Conservation (phyloP, 805 yeast species). For the Candida tammaniensis region DNA sequence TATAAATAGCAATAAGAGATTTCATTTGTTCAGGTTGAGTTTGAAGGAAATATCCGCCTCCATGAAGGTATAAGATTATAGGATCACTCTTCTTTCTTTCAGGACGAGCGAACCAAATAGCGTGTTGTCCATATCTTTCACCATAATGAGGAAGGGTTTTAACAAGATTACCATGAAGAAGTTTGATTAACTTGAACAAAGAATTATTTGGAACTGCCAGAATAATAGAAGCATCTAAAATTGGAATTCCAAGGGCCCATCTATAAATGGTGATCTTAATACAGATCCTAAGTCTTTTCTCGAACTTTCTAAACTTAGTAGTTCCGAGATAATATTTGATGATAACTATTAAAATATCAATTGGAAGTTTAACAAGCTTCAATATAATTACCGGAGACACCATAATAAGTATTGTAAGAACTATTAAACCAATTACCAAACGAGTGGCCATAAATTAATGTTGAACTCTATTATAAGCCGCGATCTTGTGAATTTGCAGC, state of each 20-base stretch:
- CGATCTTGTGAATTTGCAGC: too few species aligned
- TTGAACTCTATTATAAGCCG: too few species aligned
- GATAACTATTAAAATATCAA: slow-evolving; percentile 3
- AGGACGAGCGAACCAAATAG: slow-evolving; percentile 34
- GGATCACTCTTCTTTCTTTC: slow-evolving; percentile 25
- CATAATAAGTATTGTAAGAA: too few species aligned
- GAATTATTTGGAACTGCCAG: slow-evolving; percentile 4
- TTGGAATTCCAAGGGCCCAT: slow-evolving; percentile 7
- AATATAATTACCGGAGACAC: slow-evolving; percentile 3
- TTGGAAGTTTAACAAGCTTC: slow-evolving; percentile 8
- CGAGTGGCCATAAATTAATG: too few species aligned
- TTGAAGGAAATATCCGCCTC: slow-evolving; percentile 37
- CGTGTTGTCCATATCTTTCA: slow-evolving; percentile 23
- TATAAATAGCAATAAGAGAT: slow-evolving; percentile 23
- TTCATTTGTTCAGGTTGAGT: slow-evolving; percentile 27
- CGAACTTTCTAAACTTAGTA: slow-evolving; percentile 10
- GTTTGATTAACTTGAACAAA: slow-evolving; percentile 8
- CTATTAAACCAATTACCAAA: too few species aligned
- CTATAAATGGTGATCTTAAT: slow-evolving; percentile 14
- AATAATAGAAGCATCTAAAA: slow-evolving; percentile 9
- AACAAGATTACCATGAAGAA: not conserved
- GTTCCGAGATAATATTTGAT: slow-evolving; percentile 11
- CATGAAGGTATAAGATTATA: slow-evolving; percentile 32
- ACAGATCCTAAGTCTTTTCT: slow-evolving; percentile 11
- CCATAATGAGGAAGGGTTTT: slow-evolving; percentile 30